Conservation (phyloP, 345 rosid genomes). For the Cardiospermum halicacabum region DNA sequence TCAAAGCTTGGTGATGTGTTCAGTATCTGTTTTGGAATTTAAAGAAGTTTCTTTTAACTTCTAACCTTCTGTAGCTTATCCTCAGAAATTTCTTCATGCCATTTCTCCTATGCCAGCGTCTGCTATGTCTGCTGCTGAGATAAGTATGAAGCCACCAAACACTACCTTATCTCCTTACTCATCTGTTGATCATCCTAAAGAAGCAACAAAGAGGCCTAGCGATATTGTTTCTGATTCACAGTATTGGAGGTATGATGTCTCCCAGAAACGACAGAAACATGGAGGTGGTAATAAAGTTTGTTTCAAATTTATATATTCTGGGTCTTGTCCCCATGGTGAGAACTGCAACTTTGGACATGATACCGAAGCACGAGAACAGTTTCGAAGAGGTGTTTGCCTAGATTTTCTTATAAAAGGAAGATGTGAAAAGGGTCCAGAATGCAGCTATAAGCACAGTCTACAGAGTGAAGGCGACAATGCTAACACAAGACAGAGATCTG, state of each 20-base stretch:
- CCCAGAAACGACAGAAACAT: constrained; percentile 66
- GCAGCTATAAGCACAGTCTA: constrained; percentile 79
- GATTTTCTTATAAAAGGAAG: constrained; percentile 88
- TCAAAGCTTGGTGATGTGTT: neutral
- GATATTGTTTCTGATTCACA: constrained; percentile 59
- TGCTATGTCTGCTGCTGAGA: constrained; percentile 72
- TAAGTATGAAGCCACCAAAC: constrained; percentile 60
- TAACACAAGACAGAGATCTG: constrained; percentile 43
- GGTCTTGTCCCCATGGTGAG: constrained; percentile 76
- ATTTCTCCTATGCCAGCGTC: constrained; percentile 79
- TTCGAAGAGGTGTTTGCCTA: constrained; percentile 81
- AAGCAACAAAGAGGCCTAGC: constrained; percentile 44
- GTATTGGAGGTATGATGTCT: constrained; percentile 90
- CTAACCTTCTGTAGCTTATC: constrained; percentile 13
- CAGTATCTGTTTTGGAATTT: neutral
- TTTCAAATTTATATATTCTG: constrained; percentile 80
- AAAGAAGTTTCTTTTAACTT: neutral
- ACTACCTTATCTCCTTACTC: constrained; percentile 66
- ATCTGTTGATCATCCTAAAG: constrained; percentile 35
- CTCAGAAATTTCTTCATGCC: constrained; percentile 89
- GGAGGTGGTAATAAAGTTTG: constrained; percentile 63
- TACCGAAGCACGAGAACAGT: constrained; percentile 74
- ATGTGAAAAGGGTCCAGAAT: constrained; percentile 91
- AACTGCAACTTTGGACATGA: constrained; percentile 71
- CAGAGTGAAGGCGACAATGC: constrained; percentile 47